These are phyloP conservation scores for Puccinia triticina DNA, from an alignment of 1,284 basidiomycete species.

Conservation along the genomic window DNA sequence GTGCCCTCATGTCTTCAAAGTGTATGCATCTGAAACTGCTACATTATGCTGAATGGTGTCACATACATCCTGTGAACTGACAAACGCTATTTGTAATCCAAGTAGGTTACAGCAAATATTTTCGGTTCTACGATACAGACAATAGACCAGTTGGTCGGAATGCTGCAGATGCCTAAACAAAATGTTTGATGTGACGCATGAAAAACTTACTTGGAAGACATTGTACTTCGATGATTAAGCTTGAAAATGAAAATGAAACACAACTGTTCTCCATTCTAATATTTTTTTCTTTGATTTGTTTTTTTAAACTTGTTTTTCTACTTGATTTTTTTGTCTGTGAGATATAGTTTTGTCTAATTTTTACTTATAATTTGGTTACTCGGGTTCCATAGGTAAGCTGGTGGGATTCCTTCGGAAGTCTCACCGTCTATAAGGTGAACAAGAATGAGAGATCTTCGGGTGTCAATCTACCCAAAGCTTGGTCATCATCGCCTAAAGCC, in stretches of 20 bases:
- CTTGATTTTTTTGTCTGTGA: background rate
- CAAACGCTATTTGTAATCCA: no score
- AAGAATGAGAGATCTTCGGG: conserved; percentile 51
- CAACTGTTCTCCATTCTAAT: background rate
- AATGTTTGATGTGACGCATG: background rate
- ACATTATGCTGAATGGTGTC: no score
- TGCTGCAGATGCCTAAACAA: background rate
- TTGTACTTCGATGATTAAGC: background rate
- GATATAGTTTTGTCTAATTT: no score
- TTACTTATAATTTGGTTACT: no score
- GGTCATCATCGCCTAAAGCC: conserved; percentile 51
- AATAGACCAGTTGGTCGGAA: background rate
- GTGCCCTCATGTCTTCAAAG: no score
- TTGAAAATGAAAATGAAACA: background rate
- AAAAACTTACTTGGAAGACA: background rate
- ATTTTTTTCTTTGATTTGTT: background rate
- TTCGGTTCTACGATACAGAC: no score
- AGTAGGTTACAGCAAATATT: no score
- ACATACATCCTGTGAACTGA: no score
- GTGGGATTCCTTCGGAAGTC: no score
- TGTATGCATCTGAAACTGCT: no score
- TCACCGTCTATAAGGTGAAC: conserved; percentile 36
- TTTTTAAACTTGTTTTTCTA: background rate
- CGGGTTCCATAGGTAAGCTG: no score
- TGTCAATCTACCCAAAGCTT: conserved; percentile 50